Base-by-base conservation (phyloP, 1,284 basidiomycete species). In the Ustilago sp. region DNA sequence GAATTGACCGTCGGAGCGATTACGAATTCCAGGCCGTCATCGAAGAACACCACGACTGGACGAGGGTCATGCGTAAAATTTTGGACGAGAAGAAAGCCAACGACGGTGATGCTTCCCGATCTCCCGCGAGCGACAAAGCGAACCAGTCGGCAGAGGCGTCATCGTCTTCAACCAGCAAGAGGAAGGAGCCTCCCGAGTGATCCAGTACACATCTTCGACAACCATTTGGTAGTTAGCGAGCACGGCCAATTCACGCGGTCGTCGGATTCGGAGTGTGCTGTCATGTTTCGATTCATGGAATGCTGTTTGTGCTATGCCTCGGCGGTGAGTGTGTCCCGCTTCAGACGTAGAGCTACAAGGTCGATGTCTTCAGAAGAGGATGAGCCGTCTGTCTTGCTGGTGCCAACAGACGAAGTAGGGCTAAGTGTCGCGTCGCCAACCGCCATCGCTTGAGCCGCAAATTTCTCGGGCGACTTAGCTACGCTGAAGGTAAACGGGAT, bases 281-380 rank as follows among this genome's bases (percentile, higher is more conserved):
- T 45, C 43, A 45, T 19, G 15, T 45, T 45, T 45, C 43, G 5
- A n/a, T n/a, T 45, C n/a, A 19, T 19, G 7, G 8, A 19, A 19
- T 45, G n/a, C 43, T 45, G n/a, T 45, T 19, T n/a, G n/a, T 36
- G 38, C 39, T 59, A 57, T 6, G 63, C 28, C 23, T 34, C 13
- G 13, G 56, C 56, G 9, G 23, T 11, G 2, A 13, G 52, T 28
- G 55, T 36, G 35, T 6, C 41, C 15, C 35, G 52, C 38, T 58
- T 50, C n/a, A 74, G 53, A 2, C 68, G 57, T 38, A 68, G 47
- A 19, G 68, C 73, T 4, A 68, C 73, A 11, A 71, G 62, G 45
- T 71, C 68, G 32, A 71, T 38, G 23, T 75, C 68, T 35, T 68
- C 73, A 6, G 68, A 71, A 12, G 64, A 62, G 15, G 64, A 61